phyloP scores from a whole-genome alignment of 768 basidiomycete genomes.

The Tylopilus sp. region DNA sequence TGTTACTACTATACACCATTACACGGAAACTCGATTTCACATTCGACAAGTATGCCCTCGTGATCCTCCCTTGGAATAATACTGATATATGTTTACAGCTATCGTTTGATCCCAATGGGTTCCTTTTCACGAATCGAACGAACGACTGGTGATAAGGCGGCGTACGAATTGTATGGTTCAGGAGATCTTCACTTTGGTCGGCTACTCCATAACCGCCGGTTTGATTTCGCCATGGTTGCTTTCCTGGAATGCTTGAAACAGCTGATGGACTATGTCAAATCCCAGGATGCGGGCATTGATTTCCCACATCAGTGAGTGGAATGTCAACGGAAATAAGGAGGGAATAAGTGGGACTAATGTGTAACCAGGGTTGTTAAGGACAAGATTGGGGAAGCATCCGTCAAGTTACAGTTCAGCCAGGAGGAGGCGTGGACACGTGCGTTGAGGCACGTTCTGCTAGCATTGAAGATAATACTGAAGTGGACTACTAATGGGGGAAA shows the following conservation, averaged over 20 bases:
- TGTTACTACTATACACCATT: conserved; percentile 88
- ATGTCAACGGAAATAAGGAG: background rate
- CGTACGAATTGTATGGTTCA: conserved; percentile 92
- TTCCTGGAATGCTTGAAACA: conserved; percentile 95
- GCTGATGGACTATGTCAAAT: conserved; percentile 80
- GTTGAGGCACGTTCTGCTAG: conserved; percentile 84
- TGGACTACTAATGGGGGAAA: conserved; percentile 80
- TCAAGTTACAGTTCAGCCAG: conserved; percentile 91
- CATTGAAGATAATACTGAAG: conserved; percentile 83
- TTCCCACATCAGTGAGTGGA: conserved; percentile 82
- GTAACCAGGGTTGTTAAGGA: conserved; percentile 77
- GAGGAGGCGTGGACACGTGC: conserved; percentile 97
- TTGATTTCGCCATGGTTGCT: conserved; percentile 94
- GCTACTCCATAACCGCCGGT: conserved; percentile 89
- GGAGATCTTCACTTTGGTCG: conserved; percentile 89
- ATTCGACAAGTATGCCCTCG: conserved; percentile 68
- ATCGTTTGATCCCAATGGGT: conserved; percentile 89
- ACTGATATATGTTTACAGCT: conserved; percentile 45
- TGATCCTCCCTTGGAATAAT: background rate
- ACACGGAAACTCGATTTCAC: conserved; percentile 87
- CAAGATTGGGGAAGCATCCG: conserved; percentile 92
- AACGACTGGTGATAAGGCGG: conserved; percentile 73
- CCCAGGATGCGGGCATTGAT: conserved; percentile 67
- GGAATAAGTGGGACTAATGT: background rate
- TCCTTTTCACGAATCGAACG: conserved; percentile 92